Conservation (phyloP, 192 early-diverging fungal genomes). For the Entomortierella chlamydospora region DNA sequence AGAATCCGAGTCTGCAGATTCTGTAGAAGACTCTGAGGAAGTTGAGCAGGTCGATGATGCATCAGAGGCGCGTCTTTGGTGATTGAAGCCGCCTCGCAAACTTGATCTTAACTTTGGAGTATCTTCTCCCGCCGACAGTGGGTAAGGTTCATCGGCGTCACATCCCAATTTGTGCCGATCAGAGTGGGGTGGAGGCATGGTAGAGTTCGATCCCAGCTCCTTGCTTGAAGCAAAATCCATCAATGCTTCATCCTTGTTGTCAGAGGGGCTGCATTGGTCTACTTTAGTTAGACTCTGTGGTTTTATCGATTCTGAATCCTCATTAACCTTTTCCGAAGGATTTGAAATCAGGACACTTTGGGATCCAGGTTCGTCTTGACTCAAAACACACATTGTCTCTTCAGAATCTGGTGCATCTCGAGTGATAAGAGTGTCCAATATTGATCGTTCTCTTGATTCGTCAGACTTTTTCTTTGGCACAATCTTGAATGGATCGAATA, state of each 20-base stretch:
- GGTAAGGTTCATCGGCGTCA: neutral
- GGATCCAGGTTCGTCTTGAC: neutral
- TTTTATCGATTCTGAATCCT: neutral
- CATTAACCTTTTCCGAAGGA: neutral
- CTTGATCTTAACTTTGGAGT: neutral
- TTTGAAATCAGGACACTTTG: neutral
- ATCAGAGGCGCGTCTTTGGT: neutral
- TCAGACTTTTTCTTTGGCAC: neutral
- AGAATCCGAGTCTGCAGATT: conserved; percentile 17
- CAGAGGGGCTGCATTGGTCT: neutral
- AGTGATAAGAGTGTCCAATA: neutral
- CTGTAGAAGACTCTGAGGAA: conserved; percentile 11
- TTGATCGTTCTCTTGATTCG: neutral
- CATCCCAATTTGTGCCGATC: conserved; percentile 10
- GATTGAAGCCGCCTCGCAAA: neutral
- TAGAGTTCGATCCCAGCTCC: conserved; percentile 15
- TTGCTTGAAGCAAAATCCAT: conserved; percentile 15
- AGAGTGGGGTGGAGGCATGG: conserved; percentile 16
- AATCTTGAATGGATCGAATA: conserved; percentile 27
- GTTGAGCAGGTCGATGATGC: conserved; percentile 9
- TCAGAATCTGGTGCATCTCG: neutral
- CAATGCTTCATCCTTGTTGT: neutral
- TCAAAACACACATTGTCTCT: neutral
- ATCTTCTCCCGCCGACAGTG: neutral
- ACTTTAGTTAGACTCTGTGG: neutral